phyloP scores from a whole-genome alignment of 2,329 filamentous ascomycete species.

The Cercospora sp. region DNA sequence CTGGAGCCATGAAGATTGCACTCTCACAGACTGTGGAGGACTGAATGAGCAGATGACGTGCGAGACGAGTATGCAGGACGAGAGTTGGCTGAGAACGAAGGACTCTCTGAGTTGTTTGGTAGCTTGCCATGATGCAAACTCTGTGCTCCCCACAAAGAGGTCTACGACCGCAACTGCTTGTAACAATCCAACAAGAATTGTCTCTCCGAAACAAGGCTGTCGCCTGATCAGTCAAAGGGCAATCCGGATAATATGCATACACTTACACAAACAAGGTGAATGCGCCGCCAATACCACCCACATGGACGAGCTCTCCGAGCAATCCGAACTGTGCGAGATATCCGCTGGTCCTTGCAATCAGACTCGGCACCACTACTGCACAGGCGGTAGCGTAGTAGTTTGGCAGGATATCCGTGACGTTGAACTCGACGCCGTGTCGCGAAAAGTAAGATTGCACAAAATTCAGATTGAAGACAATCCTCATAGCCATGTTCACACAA shows the following conservation, averaged over 20 bases:
- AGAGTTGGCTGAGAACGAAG: not conserved
- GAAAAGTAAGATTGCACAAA: constrained; percentile 71
- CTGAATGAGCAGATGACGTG: not conserved
- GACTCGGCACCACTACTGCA: constrained; percentile 40
- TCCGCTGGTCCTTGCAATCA: constrained; percentile 39
- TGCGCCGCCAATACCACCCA: constrained; percentile 40
- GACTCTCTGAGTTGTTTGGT: too few species aligned
- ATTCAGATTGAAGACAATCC: constrained; percentile 74
- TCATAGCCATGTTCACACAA: constrained; percentile 81
- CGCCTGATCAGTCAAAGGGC: not conserved
- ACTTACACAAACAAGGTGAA: constrained; percentile 43
- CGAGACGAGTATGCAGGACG: not conserved
- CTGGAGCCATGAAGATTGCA: too few species aligned
- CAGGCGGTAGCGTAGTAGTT: constrained; percentile 40
- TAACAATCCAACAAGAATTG: not conserved
- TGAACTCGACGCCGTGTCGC: constrained; percentile 42
- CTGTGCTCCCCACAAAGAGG: not conserved
- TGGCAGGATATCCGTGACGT: constrained; percentile 33
- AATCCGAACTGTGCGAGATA: constrained; percentile 41
- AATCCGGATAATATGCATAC: too few species aligned
- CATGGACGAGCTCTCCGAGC: constrained; percentile 45
- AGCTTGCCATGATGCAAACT: not conserved
- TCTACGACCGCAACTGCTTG: not conserved
- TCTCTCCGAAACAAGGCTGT: constrained; percentile 1
- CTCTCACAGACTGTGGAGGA: too few species aligned